Evolutionary conservation across 2,329 filamentous ascomycete genomes (phyloP).

Genomic region (Phialemonium atrogriseum): DNA sequence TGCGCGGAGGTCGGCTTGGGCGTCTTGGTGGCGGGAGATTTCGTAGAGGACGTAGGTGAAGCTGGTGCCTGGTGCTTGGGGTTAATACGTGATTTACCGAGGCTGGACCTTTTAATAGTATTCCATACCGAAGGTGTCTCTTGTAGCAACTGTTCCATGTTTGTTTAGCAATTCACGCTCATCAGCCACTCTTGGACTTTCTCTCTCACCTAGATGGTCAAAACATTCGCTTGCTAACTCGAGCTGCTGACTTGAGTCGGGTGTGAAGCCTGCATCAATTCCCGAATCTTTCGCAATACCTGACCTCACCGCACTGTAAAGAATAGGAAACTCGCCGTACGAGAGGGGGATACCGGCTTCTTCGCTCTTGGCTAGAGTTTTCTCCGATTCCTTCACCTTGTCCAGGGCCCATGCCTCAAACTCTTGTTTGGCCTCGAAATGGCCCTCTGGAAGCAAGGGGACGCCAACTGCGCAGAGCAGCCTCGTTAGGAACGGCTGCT

Average conservation of each 20-base stretch:
- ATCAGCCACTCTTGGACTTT: too few species aligned
- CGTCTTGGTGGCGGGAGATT: background rate
- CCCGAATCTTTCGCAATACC: background rate
- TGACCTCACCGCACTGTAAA: background rate
- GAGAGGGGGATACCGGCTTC: too few species aligned
- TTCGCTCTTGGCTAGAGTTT: background rate
- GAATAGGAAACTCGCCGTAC: background rate
- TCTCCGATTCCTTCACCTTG: background rate
- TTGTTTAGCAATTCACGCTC: too few species aligned
- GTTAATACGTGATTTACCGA: too few species aligned
- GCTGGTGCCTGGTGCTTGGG: too few species aligned
- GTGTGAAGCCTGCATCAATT: too few species aligned
- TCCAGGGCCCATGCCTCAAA: conserved; percentile 1
- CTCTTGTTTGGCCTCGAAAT: background rate
- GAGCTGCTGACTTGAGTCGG: too few species aligned
- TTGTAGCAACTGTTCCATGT: too few species aligned
- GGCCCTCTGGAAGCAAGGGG: background rate
- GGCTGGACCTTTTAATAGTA: too few species aligned
- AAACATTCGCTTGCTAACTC: too few species aligned
- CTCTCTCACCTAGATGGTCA: too few species aligned
- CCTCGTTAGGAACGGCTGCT: background rate
- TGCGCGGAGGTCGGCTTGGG: background rate
- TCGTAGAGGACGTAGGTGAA: conserved; percentile 3
- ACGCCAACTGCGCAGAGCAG: background rate
- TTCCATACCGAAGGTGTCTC: too few species aligned